Evolutionary conservation across 768 basidiomycete species (phyloP), one percentile per base, ranked within the genome.

Genomic region (Rhodotorula diobovata): DNA sequence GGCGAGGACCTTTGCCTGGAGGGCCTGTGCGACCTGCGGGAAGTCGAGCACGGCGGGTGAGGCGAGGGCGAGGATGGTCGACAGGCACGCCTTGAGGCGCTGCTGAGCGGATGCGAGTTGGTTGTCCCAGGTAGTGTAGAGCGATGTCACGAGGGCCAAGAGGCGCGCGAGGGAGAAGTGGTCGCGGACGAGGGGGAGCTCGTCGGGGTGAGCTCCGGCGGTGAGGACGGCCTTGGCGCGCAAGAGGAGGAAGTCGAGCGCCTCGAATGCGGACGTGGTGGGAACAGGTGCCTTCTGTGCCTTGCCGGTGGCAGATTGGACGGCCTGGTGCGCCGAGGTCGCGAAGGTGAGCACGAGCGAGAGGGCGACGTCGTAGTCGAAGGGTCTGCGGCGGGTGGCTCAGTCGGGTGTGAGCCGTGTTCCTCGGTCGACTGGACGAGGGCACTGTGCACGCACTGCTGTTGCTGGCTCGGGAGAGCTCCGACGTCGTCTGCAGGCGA

Each of bases 181-280:
- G 12, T 35, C 12, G 55, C 55, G 62, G 30, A 71, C 45, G n/a
- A 15, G 0, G n/a, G 54, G 30, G 57, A 55, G 10, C 64, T 72
- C 58, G 25, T 53, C 50, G 43, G 59, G 37, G 10, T 25, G 35
- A 14, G 62, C 16, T 4, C 34, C 5, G 9, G n/a, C 18, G 45
- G 51, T 1, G 30, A 63, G 30, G 58, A 64, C 48, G 25, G 37
- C 3, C 28, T 58, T 55, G 2, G 67, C 53, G 8, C 67, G 63
- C 28, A 45, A 60, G 23, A 73, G 60, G n/a, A 73, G 55, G 28
- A 66, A 55, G 32, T 73, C 72, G 67, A 73, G 72, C 0, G 67
- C 61, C 28, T 73, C 72, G 48, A 73, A 61, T 3, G 72, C 72
- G 4, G 68, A 55, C 18, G 65, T 55, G 8, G 67, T 65, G 3